phyloP scores from a whole-genome alignment of 345 rosid genomes.

The Limnanthes douglasii region DNA sequence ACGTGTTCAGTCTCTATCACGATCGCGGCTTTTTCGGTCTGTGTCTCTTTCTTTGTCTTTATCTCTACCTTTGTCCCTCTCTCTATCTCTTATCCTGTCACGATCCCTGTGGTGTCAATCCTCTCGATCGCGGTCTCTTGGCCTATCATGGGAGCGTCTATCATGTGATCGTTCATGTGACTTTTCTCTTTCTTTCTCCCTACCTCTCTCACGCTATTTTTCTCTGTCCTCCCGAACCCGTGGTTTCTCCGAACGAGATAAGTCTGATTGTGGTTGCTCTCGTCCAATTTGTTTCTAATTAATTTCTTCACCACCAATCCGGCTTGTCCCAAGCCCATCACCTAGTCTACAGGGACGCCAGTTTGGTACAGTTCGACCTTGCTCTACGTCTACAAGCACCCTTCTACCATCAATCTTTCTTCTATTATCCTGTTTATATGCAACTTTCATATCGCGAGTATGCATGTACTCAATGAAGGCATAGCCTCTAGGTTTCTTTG shows the following conservation, averaged over 20 bases:
- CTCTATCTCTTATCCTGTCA: slow-evolving; percentile 50
- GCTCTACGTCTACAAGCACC: slow-evolving; percentile 97
- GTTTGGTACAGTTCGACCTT: slow-evolving; percentile 98
- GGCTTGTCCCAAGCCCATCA: slow-evolving; percentile 95
- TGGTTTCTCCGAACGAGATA: slow-evolving; percentile 73
- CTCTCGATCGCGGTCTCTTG: slow-evolving; percentile 80
- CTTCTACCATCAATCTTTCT: slow-evolving; percentile 95
- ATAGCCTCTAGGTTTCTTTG: slow-evolving; percentile 88
- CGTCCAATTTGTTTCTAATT: slow-evolving; percentile 31
- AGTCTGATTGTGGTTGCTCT: slow-evolving; percentile 47
- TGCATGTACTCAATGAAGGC: slow-evolving; percentile 92
- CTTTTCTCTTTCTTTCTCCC: slow-evolving; percentile 55
- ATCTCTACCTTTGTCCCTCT: slow-evolving; percentile 37
- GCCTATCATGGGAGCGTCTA: no score
- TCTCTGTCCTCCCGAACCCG: slow-evolving; percentile 54
- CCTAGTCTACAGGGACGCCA: slow-evolving; percentile 99
- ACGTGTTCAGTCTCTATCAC: slow-evolving; percentile 23
- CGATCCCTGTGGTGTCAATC: slow-evolving; percentile 76
- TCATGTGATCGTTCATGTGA: slow-evolving; percentile 74
- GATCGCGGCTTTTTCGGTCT: slow-evolving; percentile 25
- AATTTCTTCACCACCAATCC: slow-evolving; percentile 80
- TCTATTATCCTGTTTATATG: slow-evolving; percentile 99
- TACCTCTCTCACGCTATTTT: slow-evolving; percentile 36
- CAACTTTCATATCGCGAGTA: slow-evolving; percentile 98
- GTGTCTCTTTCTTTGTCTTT: slow-evolving; percentile 30